phyloP scores from a whole-genome alignment of 306 rosid species.

The Trifolium dubium region DNA sequence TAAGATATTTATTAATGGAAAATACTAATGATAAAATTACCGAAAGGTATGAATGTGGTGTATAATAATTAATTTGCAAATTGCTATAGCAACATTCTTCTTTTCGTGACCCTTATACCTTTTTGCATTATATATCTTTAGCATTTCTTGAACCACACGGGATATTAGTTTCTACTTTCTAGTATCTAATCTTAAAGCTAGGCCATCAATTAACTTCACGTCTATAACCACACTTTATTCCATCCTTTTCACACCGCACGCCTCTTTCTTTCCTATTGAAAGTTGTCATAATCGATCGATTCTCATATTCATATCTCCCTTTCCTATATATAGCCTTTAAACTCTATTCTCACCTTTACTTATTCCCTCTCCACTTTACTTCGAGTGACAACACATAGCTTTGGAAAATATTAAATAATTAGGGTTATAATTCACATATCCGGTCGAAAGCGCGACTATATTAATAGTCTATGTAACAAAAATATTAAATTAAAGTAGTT shows the following conservation, averaged over 20 bases:
- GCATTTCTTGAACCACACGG: slow-evolving; percentile 72
- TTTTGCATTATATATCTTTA: slow-evolving; percentile 15
- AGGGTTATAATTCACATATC: too few species aligned
- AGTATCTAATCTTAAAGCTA: slow-evolving; percentile 47
- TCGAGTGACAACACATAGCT: slow-evolving; percentile 14
- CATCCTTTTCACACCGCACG: slow-evolving; percentile 69
- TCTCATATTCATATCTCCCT: slow-evolving; percentile 15
- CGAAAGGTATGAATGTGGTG: slow-evolving; percentile 37
- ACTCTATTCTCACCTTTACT: slow-evolving; percentile 54
- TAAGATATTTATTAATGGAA: slow-evolving; percentile 27
- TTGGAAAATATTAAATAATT: not conserved
- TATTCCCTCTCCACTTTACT: slow-evolving; percentile 48
- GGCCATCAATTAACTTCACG: slow-evolving; percentile 46
- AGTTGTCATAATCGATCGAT: slow-evolving; percentile 32
- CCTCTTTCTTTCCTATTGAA: slow-evolving; percentile 51
- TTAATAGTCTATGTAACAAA: too few species aligned
- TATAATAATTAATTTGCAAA: slow-evolving; percentile 43
- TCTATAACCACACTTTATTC: slow-evolving; percentile 67
- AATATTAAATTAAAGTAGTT: too few species aligned
- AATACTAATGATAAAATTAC: slow-evolving; percentile 37
- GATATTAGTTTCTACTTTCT: slow-evolving; percentile 32
- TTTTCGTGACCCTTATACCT: slow-evolving; percentile 36
- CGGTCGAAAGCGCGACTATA: too few species aligned
- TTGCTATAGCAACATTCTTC: slow-evolving; percentile 42
- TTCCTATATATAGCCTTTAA: slow-evolving; percentile 34